Conservation (phyloP, 176 grass and related monocot genomes). For the Raddia distichophylla region DNA sequence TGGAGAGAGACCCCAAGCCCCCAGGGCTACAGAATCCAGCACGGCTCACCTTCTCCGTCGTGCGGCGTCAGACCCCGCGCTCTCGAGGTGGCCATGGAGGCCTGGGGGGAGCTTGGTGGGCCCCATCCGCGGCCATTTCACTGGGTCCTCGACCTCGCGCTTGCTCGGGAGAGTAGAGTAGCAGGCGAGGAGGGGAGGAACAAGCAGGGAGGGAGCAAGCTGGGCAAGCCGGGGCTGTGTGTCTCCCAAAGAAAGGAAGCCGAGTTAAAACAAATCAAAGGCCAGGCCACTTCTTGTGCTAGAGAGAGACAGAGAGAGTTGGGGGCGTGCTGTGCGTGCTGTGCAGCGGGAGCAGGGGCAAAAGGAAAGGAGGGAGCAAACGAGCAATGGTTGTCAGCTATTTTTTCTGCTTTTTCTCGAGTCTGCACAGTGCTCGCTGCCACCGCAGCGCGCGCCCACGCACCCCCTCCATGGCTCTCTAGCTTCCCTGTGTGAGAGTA, state of each 20-base stretch:
- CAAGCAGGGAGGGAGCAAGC: slow-evolving; percentile 2
- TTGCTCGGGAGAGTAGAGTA: neutral
- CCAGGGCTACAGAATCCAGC: neutral
- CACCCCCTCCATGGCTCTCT: neutral
- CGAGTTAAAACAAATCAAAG: slow-evolving; percentile 3
- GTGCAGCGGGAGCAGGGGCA: slow-evolving; percentile 34
- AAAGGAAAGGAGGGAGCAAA: slow-evolving; percentile 48
- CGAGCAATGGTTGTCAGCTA: slow-evolving; percentile 50
- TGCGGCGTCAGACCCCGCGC: neutral
- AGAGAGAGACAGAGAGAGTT: neutral
- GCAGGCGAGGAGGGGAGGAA: neutral
- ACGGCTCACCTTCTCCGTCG: slow-evolving; percentile 33
- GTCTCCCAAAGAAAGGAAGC: slow-evolving; percentile 37
- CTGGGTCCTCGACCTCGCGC: slow-evolving; percentile 14
- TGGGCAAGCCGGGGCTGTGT: neutral
- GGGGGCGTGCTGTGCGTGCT: neutral
- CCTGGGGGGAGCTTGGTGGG: slow-evolving; percentile 1
- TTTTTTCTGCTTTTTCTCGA: slow-evolving; percentile 35
- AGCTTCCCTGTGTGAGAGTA: neutral
- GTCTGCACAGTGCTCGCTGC: slow-evolving; percentile 35
- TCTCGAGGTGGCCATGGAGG: slow-evolving; percentile 42
- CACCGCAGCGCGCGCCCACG: slow-evolving; percentile 26
- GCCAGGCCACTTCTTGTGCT: neutral
- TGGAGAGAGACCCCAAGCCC: neutral
- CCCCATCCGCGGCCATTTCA: slow-evolving; percentile 33